Conservation (phyloP, 345 rosid species). For the Chamaenerion angustifolium region DNA sequence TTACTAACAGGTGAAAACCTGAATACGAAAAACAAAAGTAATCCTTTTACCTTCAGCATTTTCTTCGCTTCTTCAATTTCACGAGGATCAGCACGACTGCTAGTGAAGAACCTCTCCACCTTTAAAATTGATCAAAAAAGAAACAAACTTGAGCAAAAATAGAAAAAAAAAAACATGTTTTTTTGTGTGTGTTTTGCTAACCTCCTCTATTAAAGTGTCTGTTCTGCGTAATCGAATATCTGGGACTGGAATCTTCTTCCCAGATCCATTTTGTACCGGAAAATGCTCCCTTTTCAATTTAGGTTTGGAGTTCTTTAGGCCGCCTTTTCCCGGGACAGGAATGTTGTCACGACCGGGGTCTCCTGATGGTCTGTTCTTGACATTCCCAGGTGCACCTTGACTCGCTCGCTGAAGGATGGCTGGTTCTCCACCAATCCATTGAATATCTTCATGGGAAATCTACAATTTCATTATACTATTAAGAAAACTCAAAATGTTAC, state of each 20-base stretch:
- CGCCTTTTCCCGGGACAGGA: constrained; percentile 50
- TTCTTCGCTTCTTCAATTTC: constrained; percentile 77
- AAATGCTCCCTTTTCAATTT: constrained; percentile 50
- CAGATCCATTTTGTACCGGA: constrained; percentile 65
- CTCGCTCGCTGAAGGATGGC: constrained; percentile 36
- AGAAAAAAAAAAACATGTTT: no score
- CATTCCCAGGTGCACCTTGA: constrained; percentile 29
- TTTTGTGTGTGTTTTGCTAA: constrained; percentile 11
- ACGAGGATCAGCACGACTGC: constrained; percentile 58
- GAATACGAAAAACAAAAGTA: no score
- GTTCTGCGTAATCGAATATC: constrained; percentile 63
- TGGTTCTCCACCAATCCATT: constrained; percentile 60
- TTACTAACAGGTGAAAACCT: no score
- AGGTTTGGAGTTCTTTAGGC: constrained; percentile 26
- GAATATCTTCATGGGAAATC: constrained; percentile 77
- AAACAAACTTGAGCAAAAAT: no score
- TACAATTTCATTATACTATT: constrained; percentile 14
- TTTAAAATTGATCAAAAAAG: constrained; percentile 9
- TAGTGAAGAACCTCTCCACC: constrained; percentile 72
- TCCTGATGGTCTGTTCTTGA: constrained; percentile 36
- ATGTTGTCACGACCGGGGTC: constrained; percentile 17
- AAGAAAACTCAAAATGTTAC: background rate
- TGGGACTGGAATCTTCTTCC: constrained; percentile 29
- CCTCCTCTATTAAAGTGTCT: constrained; percentile 59
- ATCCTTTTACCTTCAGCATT: constrained; percentile 46